phyloP scores from a whole-genome alignment of 306 rosid genomes.

The Hippophae gyantsensis region DNA sequence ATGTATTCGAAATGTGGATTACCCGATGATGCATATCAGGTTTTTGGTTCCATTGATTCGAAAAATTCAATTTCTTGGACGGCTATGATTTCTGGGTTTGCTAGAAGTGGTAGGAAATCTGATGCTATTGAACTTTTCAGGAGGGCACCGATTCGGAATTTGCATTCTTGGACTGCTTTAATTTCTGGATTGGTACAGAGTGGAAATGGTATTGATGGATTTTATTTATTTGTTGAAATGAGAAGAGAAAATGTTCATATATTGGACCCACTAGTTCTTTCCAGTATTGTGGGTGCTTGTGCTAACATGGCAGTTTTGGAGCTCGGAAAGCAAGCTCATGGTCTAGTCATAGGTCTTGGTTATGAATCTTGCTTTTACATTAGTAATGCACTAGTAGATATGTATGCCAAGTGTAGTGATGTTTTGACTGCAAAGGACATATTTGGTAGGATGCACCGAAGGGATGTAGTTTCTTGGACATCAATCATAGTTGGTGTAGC shows the following conservation, averaged over 20 bases:
- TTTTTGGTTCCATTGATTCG: conserved; percentile 44
- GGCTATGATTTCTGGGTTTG: conserved; percentile 70
- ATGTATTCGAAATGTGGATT: conserved; percentile 66
- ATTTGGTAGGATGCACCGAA: conserved; percentile 40
- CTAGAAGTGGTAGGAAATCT: conserved; percentile 47
- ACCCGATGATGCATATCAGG: conserved; percentile 43
- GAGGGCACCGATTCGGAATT: conserved; percentile 33
- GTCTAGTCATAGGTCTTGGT: conserved; percentile 50
- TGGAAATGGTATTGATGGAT: conserved; percentile 50
- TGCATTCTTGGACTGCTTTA: conserved; percentile 81
- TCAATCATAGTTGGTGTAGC: conserved; percentile 78
- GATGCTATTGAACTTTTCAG: conserved; percentile 51
- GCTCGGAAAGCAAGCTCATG: conserved; percentile 76
- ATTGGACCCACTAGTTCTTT: conserved; percentile 66
- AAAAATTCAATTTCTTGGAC: conserved; percentile 60
- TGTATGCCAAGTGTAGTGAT: conserved; percentile 88
- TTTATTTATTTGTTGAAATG: conserved; percentile 58
- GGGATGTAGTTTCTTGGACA: conserved; percentile 86
- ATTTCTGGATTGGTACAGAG: conserved; percentile 84
- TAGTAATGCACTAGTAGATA: conserved; percentile 75
- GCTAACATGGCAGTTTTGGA: conserved; percentile 60
- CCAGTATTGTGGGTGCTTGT: conserved; percentile 72
- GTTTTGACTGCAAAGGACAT: conserved; percentile 52
- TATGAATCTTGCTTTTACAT: conserved; percentile 66
- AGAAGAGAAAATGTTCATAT: conserved; percentile 46